A percentile compares a stretch with the other conserved stretches of the same genome.
phyloP scores from a whole-genome alignment of 2,329 filamentous ascomycete genomes.

The Didymellaceae sp. region DNA sequence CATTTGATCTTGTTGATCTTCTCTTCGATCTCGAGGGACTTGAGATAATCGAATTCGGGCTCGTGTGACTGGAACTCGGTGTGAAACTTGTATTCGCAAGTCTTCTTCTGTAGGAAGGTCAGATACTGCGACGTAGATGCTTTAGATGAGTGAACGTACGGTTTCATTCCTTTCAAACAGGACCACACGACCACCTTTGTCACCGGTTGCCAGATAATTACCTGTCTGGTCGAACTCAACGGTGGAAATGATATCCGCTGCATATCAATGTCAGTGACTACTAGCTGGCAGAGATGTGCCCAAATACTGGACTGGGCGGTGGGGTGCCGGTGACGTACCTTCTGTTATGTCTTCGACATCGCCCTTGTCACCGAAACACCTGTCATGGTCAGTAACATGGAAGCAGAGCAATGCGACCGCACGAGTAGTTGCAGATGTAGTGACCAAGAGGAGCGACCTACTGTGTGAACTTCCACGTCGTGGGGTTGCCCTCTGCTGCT shows the following conservation, averaged over 20 bases:
- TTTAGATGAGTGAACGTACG: conserved; percentile 60
- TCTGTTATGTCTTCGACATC: conserved; percentile 99
- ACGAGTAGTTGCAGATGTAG: neutral
- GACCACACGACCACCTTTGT: conserved; percentile 85
- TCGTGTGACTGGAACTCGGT: conserved; percentile 99
- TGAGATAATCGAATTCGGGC: conserved; percentile 98
- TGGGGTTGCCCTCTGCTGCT: conserved; percentile 88
- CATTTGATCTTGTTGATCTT: conserved; percentile 99
- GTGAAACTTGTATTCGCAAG: conserved; percentile 99
- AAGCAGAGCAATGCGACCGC: conserved; percentile 4
- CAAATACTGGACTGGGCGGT: neutral
- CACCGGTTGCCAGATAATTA: conserved; percentile 88
- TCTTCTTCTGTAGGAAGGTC: conserved; percentile 80
- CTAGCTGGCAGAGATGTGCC: conserved; percentile 2
- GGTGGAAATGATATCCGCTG: conserved; percentile 89
- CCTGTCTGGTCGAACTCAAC: conserved; percentile 91
- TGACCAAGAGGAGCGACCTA: conserved; percentile 64
- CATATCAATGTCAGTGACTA: conserved; percentile 20
- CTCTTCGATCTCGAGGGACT: conserved; percentile 98
- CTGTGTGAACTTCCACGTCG: conserved; percentile 99
- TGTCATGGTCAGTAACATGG: conserved; percentile 51
- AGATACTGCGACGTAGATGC: conserved; percentile 8
- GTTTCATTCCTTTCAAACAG: conserved; percentile 95
- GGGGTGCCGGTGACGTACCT: conserved; percentile 61
- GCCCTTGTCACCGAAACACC: conserved; percentile 99